These are phyloP conservation scores for Hyaloperonospora arabidopsidis DNA, from an alignment of 352 stramenopile species.

Conservation along the genomic window DNA sequence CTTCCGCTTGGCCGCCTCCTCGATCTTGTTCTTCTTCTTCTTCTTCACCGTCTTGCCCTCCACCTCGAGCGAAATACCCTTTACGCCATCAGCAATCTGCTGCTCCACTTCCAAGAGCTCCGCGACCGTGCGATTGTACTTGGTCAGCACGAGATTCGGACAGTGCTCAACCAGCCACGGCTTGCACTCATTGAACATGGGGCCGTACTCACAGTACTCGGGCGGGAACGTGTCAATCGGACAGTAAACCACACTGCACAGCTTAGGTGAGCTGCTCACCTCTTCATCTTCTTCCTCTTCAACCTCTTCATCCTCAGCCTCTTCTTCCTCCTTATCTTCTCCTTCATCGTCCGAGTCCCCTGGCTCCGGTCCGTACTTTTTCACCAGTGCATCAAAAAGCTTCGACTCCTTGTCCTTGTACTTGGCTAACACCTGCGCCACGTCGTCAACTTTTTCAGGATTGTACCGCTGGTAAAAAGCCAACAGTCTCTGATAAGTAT, in stretches of 20 bases:
- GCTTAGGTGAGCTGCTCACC: slow-evolving; percentile 37
- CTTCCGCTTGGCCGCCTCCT: slow-evolving; percentile 62
- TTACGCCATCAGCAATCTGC: slow-evolving; percentile 70
- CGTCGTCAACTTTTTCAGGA: slow-evolving; percentile 64
- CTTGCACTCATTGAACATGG: slow-evolving; percentile 82
- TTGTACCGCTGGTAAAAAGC: slow-evolving; percentile 85
- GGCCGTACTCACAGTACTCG: slow-evolving; percentile 83
- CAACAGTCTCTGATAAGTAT: slow-evolving; percentile 57
- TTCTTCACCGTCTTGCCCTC: slow-evolving; percentile 68
- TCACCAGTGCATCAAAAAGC: slow-evolving; percentile 73
- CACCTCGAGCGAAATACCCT: slow-evolving; percentile 68
- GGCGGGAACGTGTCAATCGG: slow-evolving; percentile 76
- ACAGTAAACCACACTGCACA: slow-evolving; percentile 66
- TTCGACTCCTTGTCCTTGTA: slow-evolving; percentile 78
- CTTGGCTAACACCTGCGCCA: slow-evolving; percentile 53
- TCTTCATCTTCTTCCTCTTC: slow-evolving; percentile 40
- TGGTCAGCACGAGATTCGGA: slow-evolving; percentile 62
- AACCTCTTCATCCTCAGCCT: slow-evolving; percentile 36
- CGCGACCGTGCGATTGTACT: slow-evolving; percentile 78
- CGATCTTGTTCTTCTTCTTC: slow-evolving; percentile 80
- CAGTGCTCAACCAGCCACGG: slow-evolving; percentile 69
- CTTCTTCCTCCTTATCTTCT: slow-evolving; percentile 33
- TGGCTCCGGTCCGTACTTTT: slow-evolving; percentile 80
- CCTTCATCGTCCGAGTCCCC: slow-evolving; percentile 67
- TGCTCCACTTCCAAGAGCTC: slow-evolving; percentile 71